phyloP scores from a whole-genome alignment of 441 rosid species.

The Populus hybrid region DNA sequence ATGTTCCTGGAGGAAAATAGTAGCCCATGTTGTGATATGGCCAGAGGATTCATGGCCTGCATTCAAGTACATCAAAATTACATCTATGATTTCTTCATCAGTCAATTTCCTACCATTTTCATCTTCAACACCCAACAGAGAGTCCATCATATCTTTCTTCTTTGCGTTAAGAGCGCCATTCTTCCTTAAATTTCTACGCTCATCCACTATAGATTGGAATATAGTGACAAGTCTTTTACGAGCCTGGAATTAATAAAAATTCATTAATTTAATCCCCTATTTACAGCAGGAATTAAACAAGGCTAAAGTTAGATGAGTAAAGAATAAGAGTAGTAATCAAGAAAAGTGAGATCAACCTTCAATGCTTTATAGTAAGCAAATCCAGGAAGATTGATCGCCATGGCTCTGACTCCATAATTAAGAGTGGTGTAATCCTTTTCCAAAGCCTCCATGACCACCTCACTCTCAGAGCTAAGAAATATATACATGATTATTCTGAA shows the following conservation, averaged over 20 bases:
- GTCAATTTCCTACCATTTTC: constrained; percentile 58
- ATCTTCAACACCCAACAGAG: constrained; percentile 57
- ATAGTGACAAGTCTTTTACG: constrained; percentile 63
- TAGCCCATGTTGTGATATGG: constrained; percentile 80
- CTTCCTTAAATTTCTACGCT: constrained; percentile 40
- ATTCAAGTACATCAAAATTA: constrained; percentile 75
- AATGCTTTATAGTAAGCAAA: constrained; percentile 76
- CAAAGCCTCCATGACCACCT: constrained; percentile 50
- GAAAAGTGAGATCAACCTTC: constrained; percentile 36
- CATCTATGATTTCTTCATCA: constrained; percentile 70
- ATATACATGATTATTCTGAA: constrained; percentile 74
- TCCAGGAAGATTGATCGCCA: constrained; percentile 85
- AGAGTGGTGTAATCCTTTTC: constrained; percentile 70
- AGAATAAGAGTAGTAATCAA: no score
- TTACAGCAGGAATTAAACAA: no score
- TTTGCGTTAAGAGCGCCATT: neutral
- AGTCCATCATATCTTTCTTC: constrained; percentile 77
- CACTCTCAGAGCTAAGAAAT: constrained; percentile 56
- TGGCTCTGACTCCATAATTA: constrained; percentile 78
- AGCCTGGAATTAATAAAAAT: constrained; percentile 42
- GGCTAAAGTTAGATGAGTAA: no score
- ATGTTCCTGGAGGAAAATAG: constrained; percentile 55
- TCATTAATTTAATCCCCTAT: no score
- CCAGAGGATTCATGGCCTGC: constrained; percentile 95
- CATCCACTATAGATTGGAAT: constrained; percentile 47